Base-by-base conservation (phyloP, 2,329 filamentous ascomycete species). In the Rasamsonia emersonii region DNA sequence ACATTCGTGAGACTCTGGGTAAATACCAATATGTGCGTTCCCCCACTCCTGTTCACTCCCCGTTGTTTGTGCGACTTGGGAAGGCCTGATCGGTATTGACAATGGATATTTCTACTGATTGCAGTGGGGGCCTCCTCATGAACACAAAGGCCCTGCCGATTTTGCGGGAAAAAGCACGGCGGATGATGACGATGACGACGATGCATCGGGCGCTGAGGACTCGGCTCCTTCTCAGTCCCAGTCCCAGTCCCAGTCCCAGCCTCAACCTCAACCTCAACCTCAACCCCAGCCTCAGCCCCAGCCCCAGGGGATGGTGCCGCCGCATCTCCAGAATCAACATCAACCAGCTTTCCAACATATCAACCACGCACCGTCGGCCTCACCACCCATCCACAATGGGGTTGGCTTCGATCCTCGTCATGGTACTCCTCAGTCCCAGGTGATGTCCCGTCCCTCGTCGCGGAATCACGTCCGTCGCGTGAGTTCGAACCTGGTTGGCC, bases 91-190 rank as follows among this genome's bases (percentile, higher is more conserved):
- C 25, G 33, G 24, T 35, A 27, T 13, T 27, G 28, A 36, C 42
- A 30, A 44, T 29, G 29, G 49, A 51, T 30, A 54, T 28, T 28
- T 32, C 18, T 25, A 25, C 25, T 31, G 31, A 36, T 36, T 4
- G 31, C 56, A 95, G 86, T 93, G 93, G 68, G 86, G 86, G 49
- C 81, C 78, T 37, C 81, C 88, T 26, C 93, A 91, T 60, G 91
- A 98, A 60, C 89, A 96, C 64, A 98, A 96, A 64, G 89, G 89
- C 2, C 91, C 91, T 1, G 73, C 75, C 33, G 91, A 98, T 61
- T 98, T 94, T 62, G 83, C 81, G 52, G 86, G 86, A 43, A 81
- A 81, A 59, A 69, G 70, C 38, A 67, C 66, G 36, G 81, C 82
- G 41, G 82, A 82, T 44, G 85, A 91, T 32, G 88, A 95, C 30